These are phyloP conservation scores for Rhodotorula babjevae DNA, from an alignment of 768 basidiomycete species.

Conservation along the genomic window DNA sequence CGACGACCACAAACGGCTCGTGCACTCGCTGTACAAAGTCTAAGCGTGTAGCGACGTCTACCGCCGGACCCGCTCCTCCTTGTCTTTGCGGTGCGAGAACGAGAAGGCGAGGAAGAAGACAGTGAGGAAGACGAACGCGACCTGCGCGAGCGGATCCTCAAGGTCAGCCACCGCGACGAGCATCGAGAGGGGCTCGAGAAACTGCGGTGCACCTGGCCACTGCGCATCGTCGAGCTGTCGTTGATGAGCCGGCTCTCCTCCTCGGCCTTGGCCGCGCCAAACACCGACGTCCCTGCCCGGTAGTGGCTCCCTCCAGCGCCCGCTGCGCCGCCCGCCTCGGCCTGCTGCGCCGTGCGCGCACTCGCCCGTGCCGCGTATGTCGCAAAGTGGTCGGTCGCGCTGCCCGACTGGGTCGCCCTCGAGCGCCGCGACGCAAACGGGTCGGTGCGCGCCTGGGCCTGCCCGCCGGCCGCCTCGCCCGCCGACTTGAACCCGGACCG, in stretches of 20 bases:
- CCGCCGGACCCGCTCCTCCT: slow-evolving; percentile 1
- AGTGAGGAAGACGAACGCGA: slow-evolving; percentile 16
- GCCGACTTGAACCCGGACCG: not conserved
- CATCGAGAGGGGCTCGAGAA: not conserved
- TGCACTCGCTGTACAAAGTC: not conserved
- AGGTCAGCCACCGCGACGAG: too few relatives aligned
- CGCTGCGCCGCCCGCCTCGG: not conserved
- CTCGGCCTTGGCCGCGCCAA: slow-evolving; percentile 29
- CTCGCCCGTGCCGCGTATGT: slow-evolving; percentile 17
- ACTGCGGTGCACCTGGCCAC: slow-evolving; percentile 10
- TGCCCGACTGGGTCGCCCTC: not conserved
- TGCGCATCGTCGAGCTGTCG: slow-evolving; percentile 25
- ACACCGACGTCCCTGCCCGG: slow-evolving; percentile 16
- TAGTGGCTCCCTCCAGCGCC: slow-evolving; percentile 6
- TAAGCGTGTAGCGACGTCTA: not conserved
- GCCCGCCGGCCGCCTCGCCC: not conserved
- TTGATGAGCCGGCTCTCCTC: slow-evolving; percentile 40
- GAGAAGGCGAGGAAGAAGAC: slow-evolving; percentile 22
- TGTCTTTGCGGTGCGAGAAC: slow-evolving; percentile 4
- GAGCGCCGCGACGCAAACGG: slow-evolving; percentile 18
- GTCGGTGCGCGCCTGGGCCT: slow-evolving; percentile 12
- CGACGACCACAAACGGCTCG: not conserved
- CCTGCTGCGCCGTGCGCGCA: not conserved
- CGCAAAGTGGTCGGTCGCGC: slow-evolving; percentile 20
- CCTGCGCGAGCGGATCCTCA: slow-evolving; percentile 9